Evolutionary conservation across 176 grass and related monocot genomes (phyloP), one percentile per base, ranked within the genome.

Genomic region (Eremochloa ophiuroides): DNA sequence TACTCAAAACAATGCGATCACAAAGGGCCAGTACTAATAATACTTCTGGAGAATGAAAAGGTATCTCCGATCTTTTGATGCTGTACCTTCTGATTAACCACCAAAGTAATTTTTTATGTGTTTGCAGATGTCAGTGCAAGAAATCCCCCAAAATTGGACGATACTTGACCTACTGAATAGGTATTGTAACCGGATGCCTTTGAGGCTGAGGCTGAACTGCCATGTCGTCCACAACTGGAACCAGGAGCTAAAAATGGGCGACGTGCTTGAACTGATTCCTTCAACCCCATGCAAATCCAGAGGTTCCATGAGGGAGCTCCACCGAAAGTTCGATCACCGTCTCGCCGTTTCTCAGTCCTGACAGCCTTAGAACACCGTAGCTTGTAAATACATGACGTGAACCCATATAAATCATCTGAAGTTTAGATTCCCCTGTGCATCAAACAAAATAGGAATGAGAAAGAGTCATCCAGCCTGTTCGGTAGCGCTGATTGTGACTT

Each of bases 11-110:
- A 37, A 81, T 83, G 56, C 17, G 71, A 80, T 8, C 90, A 83
- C 69, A 84, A 29, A 40, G 88, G 85, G 56, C 85, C 83, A 12
- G 56, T 91, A 42, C 82, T 86, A 56, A 83, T 83, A 35, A 91
- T 91, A 74, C 66, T 94, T 66, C 65, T 91, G 48, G 92, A 94
- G 74, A 79, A 94, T 30, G 86, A 91, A 63, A 94, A 84, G 92
- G 88, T 67, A 62, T 8, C 8, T 43, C 72, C 20, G 4, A 22
- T 67, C 11, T 77, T 53, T 44, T 46, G 1, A 2, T 12, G 20
- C 13, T 35, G 62, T 46, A 10, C 42, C 6, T 20, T 58, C 10
- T 39, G 16, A 53, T 82, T 28, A 69, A 66, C 11, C 12, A 59
- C 10, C 1, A 26, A 59, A 26, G 55, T 59, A 26, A 59, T 2